phyloP scores from a whole-genome alignment of 192 early-diverging fungal genomes.

The Entomortierella lignicola region DNA sequence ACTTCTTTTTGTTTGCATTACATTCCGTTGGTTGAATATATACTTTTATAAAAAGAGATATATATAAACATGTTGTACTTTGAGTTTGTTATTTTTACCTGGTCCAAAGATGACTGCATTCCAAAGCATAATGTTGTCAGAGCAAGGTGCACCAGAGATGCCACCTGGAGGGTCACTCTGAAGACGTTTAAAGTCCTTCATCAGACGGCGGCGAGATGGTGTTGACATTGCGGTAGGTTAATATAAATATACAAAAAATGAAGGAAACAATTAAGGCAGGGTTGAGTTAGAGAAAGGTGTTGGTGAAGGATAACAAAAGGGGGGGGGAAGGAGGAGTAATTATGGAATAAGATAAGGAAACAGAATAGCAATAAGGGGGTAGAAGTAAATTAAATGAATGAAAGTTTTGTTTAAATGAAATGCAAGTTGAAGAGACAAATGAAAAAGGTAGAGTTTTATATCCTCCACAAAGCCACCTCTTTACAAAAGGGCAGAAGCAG shows the following conservation, averaged over 20 bases:
- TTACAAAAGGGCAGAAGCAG: too few relatives aligned
- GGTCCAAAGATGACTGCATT: constrained; percentile 99
- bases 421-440: neutral
- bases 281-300: too few relatives aligned
- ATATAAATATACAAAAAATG: too few relatives aligned
- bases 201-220: constrained; percentile 91
- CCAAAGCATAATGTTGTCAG: constrained; percentile 98
- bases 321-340: too few relatives aligned
- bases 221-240: constrained; percentile 79
- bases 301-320: too few relatives aligned
- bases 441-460: too few relatives aligned
- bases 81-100: too few relatives aligned
- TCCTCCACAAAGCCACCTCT: neutral
- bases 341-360: neutral
- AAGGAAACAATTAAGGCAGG: too few relatives aligned
- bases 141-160: constrained; percentile 90
- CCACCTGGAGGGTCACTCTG: constrained; percentile 93
- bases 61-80: too few relatives aligned
- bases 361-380: neutral
- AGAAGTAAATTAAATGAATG: neutral
- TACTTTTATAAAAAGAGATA: too few relatives aligned
- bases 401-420: neutral
- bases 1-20: too few relatives aligned
- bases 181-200: constrained; percentile 98
- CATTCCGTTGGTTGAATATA: too few relatives aligned